Base-by-base conservation (phyloP, 1,284 basidiomycete genomes). In the Boletus hoseneyae region DNA sequence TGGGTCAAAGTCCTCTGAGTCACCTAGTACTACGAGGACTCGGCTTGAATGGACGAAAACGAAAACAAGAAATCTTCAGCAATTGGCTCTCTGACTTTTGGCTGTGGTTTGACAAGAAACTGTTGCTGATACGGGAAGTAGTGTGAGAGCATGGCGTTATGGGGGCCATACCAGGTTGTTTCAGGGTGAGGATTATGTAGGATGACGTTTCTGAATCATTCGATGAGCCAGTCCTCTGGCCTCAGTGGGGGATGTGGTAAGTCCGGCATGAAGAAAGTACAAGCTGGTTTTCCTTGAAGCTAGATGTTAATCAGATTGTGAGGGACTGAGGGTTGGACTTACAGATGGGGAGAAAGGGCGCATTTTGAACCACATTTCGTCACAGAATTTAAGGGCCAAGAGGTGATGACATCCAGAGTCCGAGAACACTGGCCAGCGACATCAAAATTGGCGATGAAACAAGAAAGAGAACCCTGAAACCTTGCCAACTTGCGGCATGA, bases 81-180 rank as follows among this genome's bases (percentile, higher is more conserved):
- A 16, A 18, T 6, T 15, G 18, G 34, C n/a, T 35, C 36, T 5
- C 30, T 25, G 16, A 44, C 23, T 36, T 19, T 45, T 6, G 34
- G 43, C 12, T 45, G 43, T 23, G 43, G 43, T 19, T 45, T 45
- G 34, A 45, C 23, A 23, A 45, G 43, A 27, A 36, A 45, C 23
- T 10, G 35, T 36, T 45, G 34, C 3, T 45, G 43, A 7, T 45
- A 45, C 2, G 43, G 43, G 13, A 45, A 45, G 16, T 37, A 45
- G 12, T 45, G 43, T 5, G 34, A 36, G 3, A 45, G 43, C n/a
- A 45, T 6, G 11, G 34, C 34, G 12, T 36, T 36, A 21, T 45
- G 18, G n/a, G 35, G 43, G 10, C 43, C 43, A 10, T 45, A 37
- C 43, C 43, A 45, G 10, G 34, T 36, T 18, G 34, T 19, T 18